Evolutionary conservation across 495 filamentous ascomycete genomes (phyloP).

Genomic region (Penicillium pancosmium): DNA sequence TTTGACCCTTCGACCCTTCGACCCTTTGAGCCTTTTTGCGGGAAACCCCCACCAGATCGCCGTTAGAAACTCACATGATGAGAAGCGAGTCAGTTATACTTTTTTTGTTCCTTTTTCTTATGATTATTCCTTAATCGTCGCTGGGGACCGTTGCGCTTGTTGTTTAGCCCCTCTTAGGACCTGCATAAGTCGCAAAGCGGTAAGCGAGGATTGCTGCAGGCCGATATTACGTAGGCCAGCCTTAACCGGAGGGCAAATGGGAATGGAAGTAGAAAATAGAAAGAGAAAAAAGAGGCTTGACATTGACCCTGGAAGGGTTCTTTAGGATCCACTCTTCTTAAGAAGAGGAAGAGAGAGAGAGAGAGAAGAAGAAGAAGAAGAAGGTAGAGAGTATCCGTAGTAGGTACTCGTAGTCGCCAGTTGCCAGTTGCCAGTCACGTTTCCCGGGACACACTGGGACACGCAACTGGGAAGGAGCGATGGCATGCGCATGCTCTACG

Average conservation of each 20-base stretch:
- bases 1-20: background rate
- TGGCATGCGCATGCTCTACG: background rate
- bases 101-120: background rate
- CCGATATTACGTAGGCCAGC: constrained; percentile 11
- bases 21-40: background rate
- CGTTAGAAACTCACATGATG: constrained; percentile 6
- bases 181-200: constrained; percentile 14
- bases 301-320: too few relatives aligned
- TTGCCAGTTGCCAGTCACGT: background rate
- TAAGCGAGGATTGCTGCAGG: constrained; percentile 5
- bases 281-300: background rate
- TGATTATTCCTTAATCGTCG: background rate
- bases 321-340: background rate
- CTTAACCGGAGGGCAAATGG: constrained; percentile 6
- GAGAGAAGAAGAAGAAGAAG: background rate
- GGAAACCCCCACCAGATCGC: constrained; percentile 4
- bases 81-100: background rate
- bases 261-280: background rate
- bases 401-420: background rate
- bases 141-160: constrained; percentile 4
- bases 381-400: background rate
- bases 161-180: constrained; percentile 1
- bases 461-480: background rate
- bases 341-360: background rate
- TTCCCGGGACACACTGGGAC: background rate